Percentiles rank a stretch among this genome's conserved stretches.
Evolutionary conservation across 768 basidiomycete species (phyloP).

Genomic region (Hirschioporus abietinus): DNA sequence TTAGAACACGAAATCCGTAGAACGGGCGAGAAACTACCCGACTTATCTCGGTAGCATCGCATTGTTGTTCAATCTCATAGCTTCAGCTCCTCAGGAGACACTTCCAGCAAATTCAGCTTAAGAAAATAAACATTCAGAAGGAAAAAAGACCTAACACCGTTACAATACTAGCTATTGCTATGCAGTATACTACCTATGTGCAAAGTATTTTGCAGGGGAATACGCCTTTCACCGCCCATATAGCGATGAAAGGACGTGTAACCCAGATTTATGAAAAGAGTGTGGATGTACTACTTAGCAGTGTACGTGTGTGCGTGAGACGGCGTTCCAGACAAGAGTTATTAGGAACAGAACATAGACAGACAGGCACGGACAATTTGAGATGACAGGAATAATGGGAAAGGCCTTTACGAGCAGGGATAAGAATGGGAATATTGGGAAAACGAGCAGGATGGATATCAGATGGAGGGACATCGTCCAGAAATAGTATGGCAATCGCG

Average conservation of each 20-base stretch:
- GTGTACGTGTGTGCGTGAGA: neutral
- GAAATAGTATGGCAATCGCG: neutral
- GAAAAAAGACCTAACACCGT: neutral
- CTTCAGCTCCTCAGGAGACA: neutral
- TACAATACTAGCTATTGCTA: constrained; percentile 1
- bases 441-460: neutral
- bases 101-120: neutral
- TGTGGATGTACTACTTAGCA: neutral
- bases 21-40: neutral
- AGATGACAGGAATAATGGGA: constrained; percentile 14
- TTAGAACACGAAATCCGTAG: neutral
- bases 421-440: constrained; percentile 9
- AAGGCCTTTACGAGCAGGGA: constrained; percentile 12
- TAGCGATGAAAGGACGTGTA: neutral
- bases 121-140: neutral
- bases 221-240: neutral
- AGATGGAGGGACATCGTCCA: neutral
- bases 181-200: neutral
- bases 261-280: neutral
- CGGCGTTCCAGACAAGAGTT: neutral
- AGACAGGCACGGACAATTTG: neutral
- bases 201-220: neutral
- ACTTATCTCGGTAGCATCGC: neutral
- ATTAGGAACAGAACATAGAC: neutral
- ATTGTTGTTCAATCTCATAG: neutral